Percentiles rank a stretch among this genome's conserved stretches.
These are phyloP conservation scores for Populus alba DNA, from an alignment of 345 rosid genomes.

Conservation along the genomic window DNA sequence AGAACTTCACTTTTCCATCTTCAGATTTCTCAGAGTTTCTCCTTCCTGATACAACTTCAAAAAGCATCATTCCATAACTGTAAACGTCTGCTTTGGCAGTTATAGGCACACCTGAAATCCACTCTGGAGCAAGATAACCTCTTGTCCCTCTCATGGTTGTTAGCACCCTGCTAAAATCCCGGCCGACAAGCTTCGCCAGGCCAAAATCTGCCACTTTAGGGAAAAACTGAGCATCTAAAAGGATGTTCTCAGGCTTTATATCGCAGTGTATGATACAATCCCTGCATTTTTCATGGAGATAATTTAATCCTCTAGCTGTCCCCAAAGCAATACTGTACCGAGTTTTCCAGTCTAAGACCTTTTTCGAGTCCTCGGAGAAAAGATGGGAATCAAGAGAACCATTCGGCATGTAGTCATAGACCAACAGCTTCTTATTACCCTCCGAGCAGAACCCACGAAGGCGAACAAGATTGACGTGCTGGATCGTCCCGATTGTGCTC, in stretches of 20 bases:
- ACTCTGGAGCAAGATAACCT: conserved; percentile 89
- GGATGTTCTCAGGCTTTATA: conserved; percentile 84
- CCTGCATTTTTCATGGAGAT: conserved; percentile 79
- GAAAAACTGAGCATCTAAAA: conserved; percentile 56
- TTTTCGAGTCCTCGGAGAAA: conserved; percentile 31
- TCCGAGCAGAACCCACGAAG: conserved; percentile 86
- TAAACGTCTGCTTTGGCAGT: conserved; percentile 85
- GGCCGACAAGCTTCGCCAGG: conserved; percentile 74
- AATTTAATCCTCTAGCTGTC: conserved; percentile 70
- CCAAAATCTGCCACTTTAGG: conserved; percentile 91
- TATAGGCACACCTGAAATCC: conserved; percentile 82
- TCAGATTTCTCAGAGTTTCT: conserved; percentile 60
- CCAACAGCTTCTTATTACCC: conserved; percentile 57
- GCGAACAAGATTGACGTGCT: conserved; percentile 73
- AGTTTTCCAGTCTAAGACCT: conserved; percentile 50
- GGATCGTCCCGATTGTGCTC: conserved; percentile 69
- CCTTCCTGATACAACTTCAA: conserved; percentile 73
- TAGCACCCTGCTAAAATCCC: conserved; percentile 78
- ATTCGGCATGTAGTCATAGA: conserved; percentile 76
- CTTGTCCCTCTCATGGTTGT: conserved; percentile 86
- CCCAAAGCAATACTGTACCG: conserved; percentile 72
- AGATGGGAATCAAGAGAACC: conserved; percentile 68
- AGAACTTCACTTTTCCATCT: conserved; percentile 47
- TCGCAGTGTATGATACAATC: conserved; percentile 90
- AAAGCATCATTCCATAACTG: conserved; percentile 89